Base-by-base conservation (phyloP, 805 yeast genomes). In the Teunomyces aglyptinius region DNA sequence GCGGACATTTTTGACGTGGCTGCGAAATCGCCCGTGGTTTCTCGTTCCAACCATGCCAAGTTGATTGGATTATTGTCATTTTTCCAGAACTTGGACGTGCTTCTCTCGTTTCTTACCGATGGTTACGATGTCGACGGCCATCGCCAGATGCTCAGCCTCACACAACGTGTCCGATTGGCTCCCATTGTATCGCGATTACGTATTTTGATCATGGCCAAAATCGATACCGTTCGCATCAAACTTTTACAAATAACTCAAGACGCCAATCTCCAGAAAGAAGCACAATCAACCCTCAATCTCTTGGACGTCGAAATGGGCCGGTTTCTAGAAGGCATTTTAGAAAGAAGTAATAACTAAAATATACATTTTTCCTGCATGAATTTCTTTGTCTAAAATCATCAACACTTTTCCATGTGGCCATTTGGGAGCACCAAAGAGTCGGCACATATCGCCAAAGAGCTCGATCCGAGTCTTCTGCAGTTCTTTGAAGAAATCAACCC, bases 111-210 rank as follows among this genome's bases (percentile, higher is more conserved):
- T 55, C 68, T 26, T 50, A 71, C 28, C 39, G 73, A 29, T 57
- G 69, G 56, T 49, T 78, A 36, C 11, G 51, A 51, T 5, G 60
- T 64, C 11, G 68, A 68, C 7, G 13, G 34, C 11, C 43, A 48
- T 27, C 13, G 28, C 3, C 51, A 58, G 8, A 62, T 59, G 34
- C 60, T 80, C 61, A 71, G 68, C 26, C 63, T 61, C 6, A 82
- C 87, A 0, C 85, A 81, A 44, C 56, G 62, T 3, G 78, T 81
- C 4, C 65, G 87, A 46, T 65, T 81, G 16, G 63, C 67, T 26
- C 77, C 81, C 1, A 77, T 82, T 13, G 78, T 80, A 0, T 79
- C 77, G 51, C 64, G 85, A 22, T 63, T 83, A 20, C 65, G 86
- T 38, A 54, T 75, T 3, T 67, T 61, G 15, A 56, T 80, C 3